phyloP scores from a whole-genome alignment of 441 rosid genomes.

The Brassica hybrid region DNA sequence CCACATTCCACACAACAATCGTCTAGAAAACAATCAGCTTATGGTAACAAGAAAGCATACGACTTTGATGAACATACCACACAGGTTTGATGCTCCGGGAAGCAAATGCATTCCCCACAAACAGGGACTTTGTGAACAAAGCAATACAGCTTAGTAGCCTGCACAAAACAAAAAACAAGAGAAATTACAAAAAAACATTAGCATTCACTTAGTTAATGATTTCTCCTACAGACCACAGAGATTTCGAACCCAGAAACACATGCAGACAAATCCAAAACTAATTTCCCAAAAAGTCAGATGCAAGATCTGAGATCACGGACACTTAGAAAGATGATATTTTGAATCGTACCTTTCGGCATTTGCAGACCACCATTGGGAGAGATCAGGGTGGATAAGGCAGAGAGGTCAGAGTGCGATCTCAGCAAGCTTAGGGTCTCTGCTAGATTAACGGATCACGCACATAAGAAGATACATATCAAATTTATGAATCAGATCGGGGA shows the following conservation, averaged over 20 bases:
- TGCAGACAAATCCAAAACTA: conserved; percentile 17
- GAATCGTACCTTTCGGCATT: conserved; percentile 80
- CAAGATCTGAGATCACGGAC: conserved; percentile 7
- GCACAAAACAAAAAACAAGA: too few species aligned
- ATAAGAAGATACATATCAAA: conserved; percentile 1
- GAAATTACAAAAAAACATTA: background rate
- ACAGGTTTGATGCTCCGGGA: conserved; percentile 92
- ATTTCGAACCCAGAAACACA: background rate
- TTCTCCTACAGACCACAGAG: background rate
- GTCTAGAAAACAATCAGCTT: conserved; percentile 1
- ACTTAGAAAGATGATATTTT: background rate
- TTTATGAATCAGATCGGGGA: conserved; percentile 19
- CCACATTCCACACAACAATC: conserved; percentile 12
- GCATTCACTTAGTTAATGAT: conserved; percentile 20
- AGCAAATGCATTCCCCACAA: conserved; percentile 97
- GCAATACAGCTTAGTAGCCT: conserved; percentile 98
- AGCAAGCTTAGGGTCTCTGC: conserved; percentile 34
- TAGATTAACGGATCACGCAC: conserved; percentile 24
- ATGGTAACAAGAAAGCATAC: background rate
- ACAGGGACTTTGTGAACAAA: conserved; percentile 99
- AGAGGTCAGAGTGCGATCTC: conserved; percentile 25
- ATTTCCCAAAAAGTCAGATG: conserved; percentile 42
- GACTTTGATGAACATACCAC: conserved; percentile 61
- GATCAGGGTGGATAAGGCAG: too few species aligned
- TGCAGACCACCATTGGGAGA: conserved; percentile 95